Evolutionary conservation across 768 basidiomycete genomes (phyloP).

Genomic region (Zangia roseola): DNA sequence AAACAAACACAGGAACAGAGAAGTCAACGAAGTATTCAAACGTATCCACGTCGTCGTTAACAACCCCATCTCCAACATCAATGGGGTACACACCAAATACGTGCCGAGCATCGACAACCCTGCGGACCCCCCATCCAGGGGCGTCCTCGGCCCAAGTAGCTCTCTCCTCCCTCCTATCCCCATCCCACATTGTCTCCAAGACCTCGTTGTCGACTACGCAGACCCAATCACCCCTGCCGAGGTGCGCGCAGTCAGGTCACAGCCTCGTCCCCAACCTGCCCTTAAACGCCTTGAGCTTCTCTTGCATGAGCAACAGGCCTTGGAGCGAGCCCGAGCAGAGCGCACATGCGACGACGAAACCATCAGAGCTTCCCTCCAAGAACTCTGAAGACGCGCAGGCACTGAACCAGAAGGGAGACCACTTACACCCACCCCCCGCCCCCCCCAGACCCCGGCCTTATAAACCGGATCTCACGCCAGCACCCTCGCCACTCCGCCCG

Average conservation of each 20-base stretch:
- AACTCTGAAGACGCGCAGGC: too few relatives aligned
- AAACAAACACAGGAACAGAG: background rate
- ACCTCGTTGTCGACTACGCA: background rate
- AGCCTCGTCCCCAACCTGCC: background rate
- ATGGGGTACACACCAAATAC: background rate
- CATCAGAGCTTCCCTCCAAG: too few relatives aligned
- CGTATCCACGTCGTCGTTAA: background rate
- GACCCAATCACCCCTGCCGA: background rate
- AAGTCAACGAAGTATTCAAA: slow-evolving; percentile 16
- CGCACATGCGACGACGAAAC: too few relatives aligned
- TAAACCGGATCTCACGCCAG: background rate
- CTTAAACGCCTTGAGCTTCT: background rate
- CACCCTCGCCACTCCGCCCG: background rate
- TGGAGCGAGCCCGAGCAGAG: too few relatives aligned
- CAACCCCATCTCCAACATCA: background rate
- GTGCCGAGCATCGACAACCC: slow-evolving; percentile 6
- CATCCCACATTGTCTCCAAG: background rate
- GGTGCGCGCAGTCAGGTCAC: too few relatives aligned
- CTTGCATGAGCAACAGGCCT: too few relatives aligned
- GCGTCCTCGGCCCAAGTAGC: background rate
- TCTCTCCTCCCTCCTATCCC: slow-evolving; percentile 7
- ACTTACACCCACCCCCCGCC: too few relatives aligned
- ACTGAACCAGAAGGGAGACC: too few relatives aligned
- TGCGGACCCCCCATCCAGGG: slow-evolving; percentile 18
- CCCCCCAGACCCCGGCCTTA: background rate